Evolutionary conservation across 2,329 filamentous ascomycete genomes (phyloP).

Genomic region (Venturia nashicola): DNA sequence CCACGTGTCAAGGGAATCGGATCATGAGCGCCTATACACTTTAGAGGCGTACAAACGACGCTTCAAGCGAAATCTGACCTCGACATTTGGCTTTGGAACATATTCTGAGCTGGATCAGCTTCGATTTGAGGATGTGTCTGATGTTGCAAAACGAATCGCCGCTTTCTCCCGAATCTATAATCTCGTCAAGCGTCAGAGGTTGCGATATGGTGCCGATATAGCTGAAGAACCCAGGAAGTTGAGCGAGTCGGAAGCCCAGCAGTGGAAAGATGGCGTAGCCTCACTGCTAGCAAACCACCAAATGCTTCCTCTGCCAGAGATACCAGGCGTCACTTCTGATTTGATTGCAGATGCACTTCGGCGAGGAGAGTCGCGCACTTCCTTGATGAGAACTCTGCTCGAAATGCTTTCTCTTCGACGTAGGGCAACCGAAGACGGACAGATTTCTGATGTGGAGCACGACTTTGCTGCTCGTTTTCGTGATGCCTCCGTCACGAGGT

Average conservation of each 20-base stretch:
- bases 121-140: neutral
- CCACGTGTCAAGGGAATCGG: neutral
- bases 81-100: neutral
- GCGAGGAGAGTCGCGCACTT: neutral
- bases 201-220: neutral
- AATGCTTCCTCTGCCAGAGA: neutral
- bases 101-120: neutral
- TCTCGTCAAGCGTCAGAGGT: neutral
- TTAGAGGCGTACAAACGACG: neutral
- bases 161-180: neutral
- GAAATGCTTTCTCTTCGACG: neutral
- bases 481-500: neutral
- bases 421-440: neutral
- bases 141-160: neutral
- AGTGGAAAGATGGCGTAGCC: neutral
- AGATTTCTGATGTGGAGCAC: neutral
- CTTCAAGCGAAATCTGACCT: neutral
- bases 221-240: neutral
- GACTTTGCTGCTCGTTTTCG: neutral
- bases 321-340: neutral
- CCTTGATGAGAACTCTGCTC: neutral
- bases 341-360: neutral
- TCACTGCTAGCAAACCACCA: neutral
- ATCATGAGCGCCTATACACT: neutral
- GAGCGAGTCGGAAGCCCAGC: neutral